These are phyloP conservation scores for Mediolabrus comicus DNA, from an alignment of 108 stramenopile species.

Conservation along the genomic window DNA sequence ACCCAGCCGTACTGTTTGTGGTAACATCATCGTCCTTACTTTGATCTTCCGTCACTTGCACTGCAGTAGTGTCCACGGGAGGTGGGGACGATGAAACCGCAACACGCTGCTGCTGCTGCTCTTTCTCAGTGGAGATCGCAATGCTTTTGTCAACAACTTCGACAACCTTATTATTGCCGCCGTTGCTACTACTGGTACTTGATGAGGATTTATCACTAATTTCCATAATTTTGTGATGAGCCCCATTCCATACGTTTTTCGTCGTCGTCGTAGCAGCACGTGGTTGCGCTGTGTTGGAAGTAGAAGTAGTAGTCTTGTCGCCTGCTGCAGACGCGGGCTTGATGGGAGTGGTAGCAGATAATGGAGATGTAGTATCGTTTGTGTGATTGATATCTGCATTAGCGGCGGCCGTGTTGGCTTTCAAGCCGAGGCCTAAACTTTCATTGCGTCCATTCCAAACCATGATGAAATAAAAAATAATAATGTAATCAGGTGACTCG, in stretches of 20 bases:
- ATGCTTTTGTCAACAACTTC: constrained; percentile 2
- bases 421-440: constrained; percentile 18
- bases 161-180: background rate
- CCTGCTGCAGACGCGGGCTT: constrained; percentile 2
- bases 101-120: background rate
- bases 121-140: background rate
- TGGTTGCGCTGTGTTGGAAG: background rate
- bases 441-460: constrained; percentile 45
- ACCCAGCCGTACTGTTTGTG: constrained; percentile 40
- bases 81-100: background rate
- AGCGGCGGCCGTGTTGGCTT: background rate
- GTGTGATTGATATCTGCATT: background rate
- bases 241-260: constrained; percentile 40
- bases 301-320: background rate
- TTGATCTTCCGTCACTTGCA: background rate
- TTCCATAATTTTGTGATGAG: constrained; percentile 30
- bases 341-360: background rate
- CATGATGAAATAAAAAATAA: constrained; percentile 2
- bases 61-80: background rate
- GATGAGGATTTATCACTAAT: constrained; percentile 2
- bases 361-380: constrained; percentile 4
- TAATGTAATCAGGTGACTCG: no score
- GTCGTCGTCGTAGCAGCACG: background rate
- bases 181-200: background rate
- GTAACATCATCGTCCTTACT: constrained; percentile 17